Base-by-base conservation (phyloP, 108 stramenopile genomes). In the Cyclotella sp. region DNA sequence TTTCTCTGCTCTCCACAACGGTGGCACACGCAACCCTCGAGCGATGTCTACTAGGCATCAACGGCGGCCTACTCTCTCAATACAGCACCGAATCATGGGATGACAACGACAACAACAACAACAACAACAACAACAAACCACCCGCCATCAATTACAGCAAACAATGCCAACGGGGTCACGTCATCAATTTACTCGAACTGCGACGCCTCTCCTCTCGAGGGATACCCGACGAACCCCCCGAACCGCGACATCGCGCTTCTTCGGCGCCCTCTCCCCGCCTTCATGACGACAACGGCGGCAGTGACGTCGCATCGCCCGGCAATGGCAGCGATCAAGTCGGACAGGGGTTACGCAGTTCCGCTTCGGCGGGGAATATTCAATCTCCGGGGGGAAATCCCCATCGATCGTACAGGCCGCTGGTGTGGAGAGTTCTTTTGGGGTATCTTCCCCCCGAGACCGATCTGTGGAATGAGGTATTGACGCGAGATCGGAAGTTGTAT, bases 351-450 rank as follows among this genome's bases (percentile, higher is more conserved):
- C 9, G n/a, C 30, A 18, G 16, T 18, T 40, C 44, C 10, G 14
- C 53, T 41, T 40, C 43, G 22, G 27, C 45, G 26, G 34, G 49
- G 28, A 28, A 62, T 39, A 13, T 24, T 30, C 47, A 60, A 58
- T 29, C 22, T 47, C 44, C 46, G 3, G 45, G 28, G 27, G 68
- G 63, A 0, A 70, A 75, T 52, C 70, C 74, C 1, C 81, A 71
- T 28, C 42, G 87, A 27, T 84, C 87, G 51, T 79, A 84, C 51
- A 90, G 94, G 9, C 87, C 79, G 5, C 68, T 95, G 0, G 88
- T 85, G 0, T 95, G 94, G 94, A 60, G 94, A 45, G 82, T 93
- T 12, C 52, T 95, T 1, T 51, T 93, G 73, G 91, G 91, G 41
- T 89, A 88, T 47, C 61, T 95, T 40, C 91, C 92, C 9, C 69